Base-by-base conservation (phyloP, 2,329 filamentous ascomycete genomes). In the Blumeriella jaapii region DNA sequence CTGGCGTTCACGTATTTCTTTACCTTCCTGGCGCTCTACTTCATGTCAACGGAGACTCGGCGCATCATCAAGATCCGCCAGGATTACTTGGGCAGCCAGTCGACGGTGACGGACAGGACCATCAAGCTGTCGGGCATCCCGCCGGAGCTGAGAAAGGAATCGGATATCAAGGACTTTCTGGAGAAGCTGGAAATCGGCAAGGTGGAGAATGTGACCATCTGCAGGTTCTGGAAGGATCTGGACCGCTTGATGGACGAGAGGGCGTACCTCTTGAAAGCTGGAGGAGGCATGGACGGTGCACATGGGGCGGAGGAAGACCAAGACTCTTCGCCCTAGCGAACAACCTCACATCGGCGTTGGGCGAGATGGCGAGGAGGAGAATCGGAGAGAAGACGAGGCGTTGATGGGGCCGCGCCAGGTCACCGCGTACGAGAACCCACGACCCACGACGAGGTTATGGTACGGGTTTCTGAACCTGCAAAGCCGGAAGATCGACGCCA, bases 1-100 rank as follows among this genome's bases (percentile, higher is more conserved):
- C 72, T 94, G 10, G 67, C 82, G n/a, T 98, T 98, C 51, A 83
- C 86, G 1, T 98, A 95, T 62, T 68, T 96, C 32, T 98, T 96
- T 58, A 89, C 81, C 5, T 74, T 66, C 2, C 61, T 96, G 26
- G 82, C 83, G 0, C 64, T 95, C 9, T 93, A 87, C 55, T 72
- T 89, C 48, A 76, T 96, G 50, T 75, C 89, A 39, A 70, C 71
- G 26, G 80, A 94, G 59, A 96, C 91, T 0, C 74, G 80, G 47
- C 80, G 77, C 40, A 80, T 98, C 34, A 93, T 96, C 45, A 73
- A 78, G 38, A 72, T 89, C 18, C 70, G 91, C 15, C 91, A 98
- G 57, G 77, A 86, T 39, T 98, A 95, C 54, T 69, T 98, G 7
- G 91, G 91, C 9, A 85, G 79, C 14, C 89, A 96, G 58, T 87